A percentile compares a stretch with the other conserved stretches of the same genome.
Conservation (phyloP, 192 early-diverging fungal species). For the Gaertneriomyces sp. region DNA sequence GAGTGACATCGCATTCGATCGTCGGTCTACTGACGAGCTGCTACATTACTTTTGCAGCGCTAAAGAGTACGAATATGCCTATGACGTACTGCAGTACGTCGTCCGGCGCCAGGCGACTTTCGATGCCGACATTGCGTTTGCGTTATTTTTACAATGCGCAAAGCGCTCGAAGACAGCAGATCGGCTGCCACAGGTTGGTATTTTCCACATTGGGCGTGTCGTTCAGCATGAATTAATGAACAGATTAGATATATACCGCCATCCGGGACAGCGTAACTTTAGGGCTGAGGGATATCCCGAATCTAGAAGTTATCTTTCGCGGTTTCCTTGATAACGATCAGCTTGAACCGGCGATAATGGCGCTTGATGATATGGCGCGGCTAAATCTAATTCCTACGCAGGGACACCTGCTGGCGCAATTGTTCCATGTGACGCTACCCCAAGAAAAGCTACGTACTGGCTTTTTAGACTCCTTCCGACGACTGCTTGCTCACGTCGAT, state of each 20-base stretch:
- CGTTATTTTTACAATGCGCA: background rate
- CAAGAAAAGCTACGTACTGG: too few species aligned
- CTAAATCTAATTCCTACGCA: too few species aligned
- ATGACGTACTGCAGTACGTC: background rate
- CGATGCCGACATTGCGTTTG: background rate
- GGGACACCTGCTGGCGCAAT: too few species aligned
- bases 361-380: slow-evolving; percentile 4
- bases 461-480: too few species aligned
- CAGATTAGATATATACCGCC: background rate
- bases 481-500: too few species aligned
- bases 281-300: background rate
- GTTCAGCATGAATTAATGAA: too few species aligned
- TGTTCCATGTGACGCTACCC: too few species aligned
- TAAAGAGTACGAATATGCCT: background rate
- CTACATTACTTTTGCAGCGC: background rate
- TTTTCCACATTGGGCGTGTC: background rate
- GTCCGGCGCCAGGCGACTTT: background rate
- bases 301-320: background rate
- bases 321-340: background rate
- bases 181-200: background rate
- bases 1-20: background rate
- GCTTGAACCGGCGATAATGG: background rate
- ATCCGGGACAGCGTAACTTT: background rate
- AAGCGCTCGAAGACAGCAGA: background rate
- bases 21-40: background rate